Conservation (phyloP, 2,329 filamentous ascomycete genomes). For the Mollisia scopiformis region DNA sequence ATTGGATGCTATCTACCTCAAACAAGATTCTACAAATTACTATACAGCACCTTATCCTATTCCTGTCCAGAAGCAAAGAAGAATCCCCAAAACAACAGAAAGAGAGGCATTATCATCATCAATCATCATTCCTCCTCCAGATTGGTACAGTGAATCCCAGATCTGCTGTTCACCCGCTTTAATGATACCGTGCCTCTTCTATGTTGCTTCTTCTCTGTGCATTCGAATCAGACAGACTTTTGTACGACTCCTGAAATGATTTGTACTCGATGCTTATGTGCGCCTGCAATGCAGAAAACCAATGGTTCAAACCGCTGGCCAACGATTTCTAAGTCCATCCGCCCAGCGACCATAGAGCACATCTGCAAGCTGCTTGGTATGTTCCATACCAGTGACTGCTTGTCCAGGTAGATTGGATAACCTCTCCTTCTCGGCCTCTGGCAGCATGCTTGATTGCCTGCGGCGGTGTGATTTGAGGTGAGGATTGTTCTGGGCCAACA, state of each 20-base stretch:
- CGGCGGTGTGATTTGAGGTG: constrained; percentile 80
- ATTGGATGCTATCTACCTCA: not conserved
- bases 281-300: constrained; percentile 17
- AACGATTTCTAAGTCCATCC: constrained; percentile 76
- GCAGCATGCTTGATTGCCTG: constrained; percentile 48
- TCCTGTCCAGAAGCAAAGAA: not conserved
- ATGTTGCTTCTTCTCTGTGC: constrained; percentile 17
- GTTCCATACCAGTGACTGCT: constrained; percentile 78
- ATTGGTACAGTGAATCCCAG: constrained; percentile 25
- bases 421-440: constrained; percentile 50
- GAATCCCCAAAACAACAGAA: constrained; percentile 5
- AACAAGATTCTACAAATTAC: not conserved
- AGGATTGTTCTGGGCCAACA: constrained; percentile 81
- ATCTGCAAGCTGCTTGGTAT: constrained; percentile 85
- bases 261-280: constrained; percentile 13
- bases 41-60: not conserved
- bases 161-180: constrained; percentile 12
- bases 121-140: constrained; percentile 20
- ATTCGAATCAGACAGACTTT: constrained; percentile 17
- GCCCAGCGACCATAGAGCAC: constrained; percentile 91
- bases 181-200: constrained; percentile 7
- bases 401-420: constrained; percentile 56
- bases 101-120: constrained; percentile 28
- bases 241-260: constrained; percentile 26
- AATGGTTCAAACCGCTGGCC: constrained; percentile 48